Evolutionary conservation across 345 rosid species (phyloP), one percentile per base, ranked within the genome.

Genomic region (Geranium brycei): DNA sequence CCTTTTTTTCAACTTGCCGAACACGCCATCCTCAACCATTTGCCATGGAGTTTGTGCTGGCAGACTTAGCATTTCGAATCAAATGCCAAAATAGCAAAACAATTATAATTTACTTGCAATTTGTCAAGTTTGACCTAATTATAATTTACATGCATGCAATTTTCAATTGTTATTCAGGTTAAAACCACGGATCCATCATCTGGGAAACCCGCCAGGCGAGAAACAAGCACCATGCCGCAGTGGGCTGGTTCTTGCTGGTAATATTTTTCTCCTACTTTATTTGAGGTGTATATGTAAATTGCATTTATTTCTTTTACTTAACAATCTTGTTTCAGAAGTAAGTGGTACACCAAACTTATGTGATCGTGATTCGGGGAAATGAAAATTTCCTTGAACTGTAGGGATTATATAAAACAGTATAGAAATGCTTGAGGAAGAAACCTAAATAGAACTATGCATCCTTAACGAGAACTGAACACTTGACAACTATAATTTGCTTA

Each of bases 241-340:
- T 92, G 98, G 97, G 97, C 98, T 62, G 96, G 98, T 65, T 92
- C 98, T 79, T 92, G 95, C 87, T 92, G 98, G 98, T 89, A 81
- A 62, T 31, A 17, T 13, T 38, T 67, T 63, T 53, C 1, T 63
- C 32, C 8, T 67, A 40, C 62, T 62, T 62, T 62, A 35, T 1
- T 35, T 11, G 53, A 11, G 14, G 15, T 47, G 7, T 47, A 3
- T 47, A 10, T 10, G 53, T 47, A 47, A 47, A 1, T 8, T 47
- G 53, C 53, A 8, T 47, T 47, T 47, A 47, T 8, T 47, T 47
- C 14, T 47, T 7, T 3, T 47, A 11, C 53, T 47, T 23, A 23
- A 23, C 28, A 23, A 23, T 23, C 28, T 35, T 35, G 0, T 35
- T 35, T 7, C 41, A 35, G 38, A 32, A 32, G 38, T 4, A 35